Conservation (phyloP, 2,329 filamentous ascomycete genomes). For the Diaporthe caulivora region DNA sequence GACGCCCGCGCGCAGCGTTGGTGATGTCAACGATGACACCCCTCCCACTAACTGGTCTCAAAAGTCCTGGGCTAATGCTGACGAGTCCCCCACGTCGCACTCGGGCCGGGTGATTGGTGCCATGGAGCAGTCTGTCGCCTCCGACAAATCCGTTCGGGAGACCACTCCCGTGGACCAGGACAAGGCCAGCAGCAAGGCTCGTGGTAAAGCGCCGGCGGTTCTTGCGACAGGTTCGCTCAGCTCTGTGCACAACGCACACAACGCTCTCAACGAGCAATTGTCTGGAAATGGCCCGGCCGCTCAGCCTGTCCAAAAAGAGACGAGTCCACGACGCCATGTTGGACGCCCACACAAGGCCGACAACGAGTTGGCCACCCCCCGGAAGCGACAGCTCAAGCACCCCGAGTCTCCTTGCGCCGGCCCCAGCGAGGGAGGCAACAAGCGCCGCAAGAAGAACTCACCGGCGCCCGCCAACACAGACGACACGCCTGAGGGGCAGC, state of each 20-base stretch:
- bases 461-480: not conserved
- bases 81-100: not conserved
- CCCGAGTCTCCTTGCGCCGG: constrained; percentile 3
- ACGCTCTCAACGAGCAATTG: constrained; percentile 4
- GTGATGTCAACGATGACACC: not conserved
- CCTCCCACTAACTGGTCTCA: constrained; percentile 8
- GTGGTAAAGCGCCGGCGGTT: not conserved
- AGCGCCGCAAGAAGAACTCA: constrained; percentile 12
- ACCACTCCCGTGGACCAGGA: not conserved
- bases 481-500: not conserved
- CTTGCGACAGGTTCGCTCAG: not conserved
- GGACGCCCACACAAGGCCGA: constrained; percentile 5
- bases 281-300: not conserved
- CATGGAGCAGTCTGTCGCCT: not conserved
- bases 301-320: not conserved
- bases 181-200: not conserved
- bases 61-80: not conserved
- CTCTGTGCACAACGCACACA: not conserved
- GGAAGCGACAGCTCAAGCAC: not conserved
- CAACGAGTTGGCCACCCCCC: not conserved
- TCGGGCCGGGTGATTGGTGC: not conserved
- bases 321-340: not conserved
- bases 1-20: not conserved
- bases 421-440: not conserved
- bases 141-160: not conserved